A percentile compares a stretch with the other conserved stretches of the same genome.
Evolutionary conservation across 2,329 filamentous ascomycete species (phyloP).

Genomic region (Pseudocercospora macadamiae): DNA sequence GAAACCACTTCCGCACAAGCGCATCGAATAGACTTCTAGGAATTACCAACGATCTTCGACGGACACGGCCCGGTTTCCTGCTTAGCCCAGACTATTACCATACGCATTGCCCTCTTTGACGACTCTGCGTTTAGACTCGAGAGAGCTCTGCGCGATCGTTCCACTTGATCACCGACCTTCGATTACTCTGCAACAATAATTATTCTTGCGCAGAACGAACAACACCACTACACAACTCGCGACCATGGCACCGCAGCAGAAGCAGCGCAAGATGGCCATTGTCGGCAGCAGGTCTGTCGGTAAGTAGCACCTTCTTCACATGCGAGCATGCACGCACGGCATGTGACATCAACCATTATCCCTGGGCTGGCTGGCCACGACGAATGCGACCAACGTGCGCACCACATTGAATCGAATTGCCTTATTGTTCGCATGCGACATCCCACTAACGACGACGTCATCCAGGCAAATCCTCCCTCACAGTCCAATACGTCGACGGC

Average conservation of each 20-base stretch:
- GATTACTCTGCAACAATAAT: too few relatives aligned
- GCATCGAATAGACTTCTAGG: conserved; percentile 5
- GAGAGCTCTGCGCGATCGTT: conserved; percentile 11
- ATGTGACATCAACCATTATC: conserved; percentile 7
- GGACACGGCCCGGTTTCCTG: conserved; percentile 1
- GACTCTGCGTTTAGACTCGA: neutral
- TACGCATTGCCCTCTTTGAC: conserved; percentile 2
- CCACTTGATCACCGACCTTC: neutral
- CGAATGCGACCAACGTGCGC: conserved; percentile 12
- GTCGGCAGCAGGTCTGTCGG: conserved; percentile 91
- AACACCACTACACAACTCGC: neutral
- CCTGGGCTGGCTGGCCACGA: too few relatives aligned
- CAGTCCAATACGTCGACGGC: conserved; percentile 94
- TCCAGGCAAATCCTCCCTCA: conserved; percentile 93
- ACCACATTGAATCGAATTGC: neutral
- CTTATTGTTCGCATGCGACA: too few relatives aligned
- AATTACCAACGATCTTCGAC: conserved; percentile 3
- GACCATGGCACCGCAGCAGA: conserved; percentile 70
- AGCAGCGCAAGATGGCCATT: conserved; percentile 94
- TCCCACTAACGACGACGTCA: too few relatives aligned
- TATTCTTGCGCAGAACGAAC: neutral
- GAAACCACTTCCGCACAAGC: neutral
- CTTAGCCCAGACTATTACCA: conserved; percentile 1
- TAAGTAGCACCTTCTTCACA: conserved; percentile 47
- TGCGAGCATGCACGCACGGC: neutral